Percentiles rank a stretch among this genome's conserved stretches.
These are phyloP conservation scores for Tripterygium wilfordii DNA, from an alignment of 177 flowering plant species.

Conservation along the genomic window DNA sequence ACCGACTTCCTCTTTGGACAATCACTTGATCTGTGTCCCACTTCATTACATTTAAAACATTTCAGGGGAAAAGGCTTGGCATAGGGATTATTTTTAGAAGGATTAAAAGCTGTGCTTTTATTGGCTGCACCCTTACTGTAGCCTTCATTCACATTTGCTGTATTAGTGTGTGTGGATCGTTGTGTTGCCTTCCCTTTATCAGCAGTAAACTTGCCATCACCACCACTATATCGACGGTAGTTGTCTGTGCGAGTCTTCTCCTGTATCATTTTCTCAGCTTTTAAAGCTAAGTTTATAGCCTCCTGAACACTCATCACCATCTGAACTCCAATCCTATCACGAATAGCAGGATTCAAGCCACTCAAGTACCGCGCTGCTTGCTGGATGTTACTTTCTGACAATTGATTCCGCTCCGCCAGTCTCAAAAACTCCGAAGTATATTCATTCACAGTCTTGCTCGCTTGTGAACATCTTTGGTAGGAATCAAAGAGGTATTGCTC, in stretches of 20 bases:
- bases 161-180: too few species aligned
- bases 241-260: not conserved
- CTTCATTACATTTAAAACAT: not conserved
- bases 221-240: too few species aligned
- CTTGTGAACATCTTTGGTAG: not conserved
- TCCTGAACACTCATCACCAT: not conserved
- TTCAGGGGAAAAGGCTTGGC: not conserved
- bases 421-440: not conserved
- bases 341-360: not conserved
- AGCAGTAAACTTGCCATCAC: too few species aligned
- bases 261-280: not conserved
- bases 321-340: not conserved
- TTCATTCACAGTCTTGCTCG: not conserved
- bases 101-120: too few species aligned
- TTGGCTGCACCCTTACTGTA: too few species aligned
- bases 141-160: too few species aligned
- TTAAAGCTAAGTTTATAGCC: not conserved
- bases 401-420: not conserved
- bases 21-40: not conserved
- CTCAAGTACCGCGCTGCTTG: not conserved
- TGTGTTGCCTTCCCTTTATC: too few species aligned
- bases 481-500: not conserved
- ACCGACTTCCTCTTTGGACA: not conserved
- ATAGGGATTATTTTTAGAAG: too few species aligned
- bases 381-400: too few species aligned